A percentile compares a stretch with the other conserved stretches of the same genome.
phyloP scores from a whole-genome alignment of 495 filamentous ascomycete species.

The Penicilliopsis zonata region DNA sequence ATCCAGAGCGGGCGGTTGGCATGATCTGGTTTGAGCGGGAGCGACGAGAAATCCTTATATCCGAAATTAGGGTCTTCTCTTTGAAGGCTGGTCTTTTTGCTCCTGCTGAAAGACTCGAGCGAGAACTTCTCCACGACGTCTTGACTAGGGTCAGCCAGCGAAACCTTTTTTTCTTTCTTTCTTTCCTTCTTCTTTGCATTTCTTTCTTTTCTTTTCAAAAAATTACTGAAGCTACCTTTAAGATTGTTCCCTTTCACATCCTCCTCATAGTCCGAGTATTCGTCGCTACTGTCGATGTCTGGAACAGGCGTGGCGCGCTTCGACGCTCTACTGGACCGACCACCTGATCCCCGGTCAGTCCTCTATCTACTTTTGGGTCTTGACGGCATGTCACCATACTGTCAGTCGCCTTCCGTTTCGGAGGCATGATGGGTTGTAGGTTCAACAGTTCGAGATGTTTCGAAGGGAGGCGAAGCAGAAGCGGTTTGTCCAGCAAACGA shows the following conservation, averaged over 20 bases:
- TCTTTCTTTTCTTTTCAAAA: too few species aligned
- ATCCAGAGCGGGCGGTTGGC: slow-evolving; percentile 85
- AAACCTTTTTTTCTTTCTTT: too few species aligned
- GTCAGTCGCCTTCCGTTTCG: slow-evolving; percentile 65
- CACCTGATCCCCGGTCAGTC: slow-evolving; percentile 33
- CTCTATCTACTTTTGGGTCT: slow-evolving; percentile 10
- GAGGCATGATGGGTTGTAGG: slow-evolving; percentile 63
- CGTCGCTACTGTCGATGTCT: slow-evolving; percentile 56
- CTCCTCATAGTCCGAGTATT: slow-evolving; percentile 52
- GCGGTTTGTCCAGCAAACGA: too few species aligned
- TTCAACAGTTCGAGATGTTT: too few species aligned
- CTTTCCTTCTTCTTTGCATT: too few species aligned
- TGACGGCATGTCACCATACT: slow-evolving; percentile 25
- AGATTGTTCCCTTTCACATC: slow-evolving; percentile 30
- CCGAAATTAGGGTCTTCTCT: slow-evolving; percentile 44
- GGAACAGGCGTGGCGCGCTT: slow-evolving; percentile 58
- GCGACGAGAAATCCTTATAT: slow-evolving; percentile 68
- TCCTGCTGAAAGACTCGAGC: slow-evolving; percentile 35
- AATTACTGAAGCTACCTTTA: slow-evolving; percentile 25
- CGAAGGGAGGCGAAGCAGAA: too few species aligned
- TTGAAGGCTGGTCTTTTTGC: slow-evolving; percentile 19
- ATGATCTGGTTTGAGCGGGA: slow-evolving; percentile 79
- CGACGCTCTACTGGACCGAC: slow-evolving; percentile 44
- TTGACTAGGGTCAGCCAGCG: slow-evolving; percentile 17
- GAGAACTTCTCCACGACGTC: slow-evolving; percentile 58